Base-by-base conservation (phyloP, 23 red algal species). In the Gracilaria domingensis region DNA sequence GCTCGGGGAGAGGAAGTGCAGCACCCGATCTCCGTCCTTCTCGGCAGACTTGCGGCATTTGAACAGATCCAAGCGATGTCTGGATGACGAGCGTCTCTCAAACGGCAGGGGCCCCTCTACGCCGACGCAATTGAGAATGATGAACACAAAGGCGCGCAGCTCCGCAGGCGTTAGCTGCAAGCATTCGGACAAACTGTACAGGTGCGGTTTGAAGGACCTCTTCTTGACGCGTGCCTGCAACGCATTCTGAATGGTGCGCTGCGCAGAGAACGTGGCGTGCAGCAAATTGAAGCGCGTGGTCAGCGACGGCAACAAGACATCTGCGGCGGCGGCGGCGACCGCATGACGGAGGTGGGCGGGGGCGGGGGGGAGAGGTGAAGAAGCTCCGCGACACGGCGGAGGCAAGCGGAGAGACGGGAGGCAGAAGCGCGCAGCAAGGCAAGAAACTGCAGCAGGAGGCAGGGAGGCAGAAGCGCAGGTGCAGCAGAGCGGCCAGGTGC, bases 101-200 rank as follows among this genome's bases (percentile, higher is more conserved):
- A 62, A 75, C 17, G 88, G 73, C 18, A 57, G 62, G 9, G 88
- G 88, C 4, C 66, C 88, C 44, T 92, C 76, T 44, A 92, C 64
- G 45, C 88, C 88, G 38, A 65, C 71, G 69, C 89, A 92, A 34
- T 51, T 83, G 47, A 92, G 89, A 26, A 92, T 66, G 53, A 92
- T 92, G 62, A 84, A 92, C 14, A 84, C 73, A 28, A 83, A 92
- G 38, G 79, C 89, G 65, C 89, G 89, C n/a, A 84, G 53, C 69
- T 92, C 89, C 24, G 24, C 18, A 4, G 40, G 40, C 1, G 34
- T 42, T 0, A 83, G 66, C 28, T 76, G 62, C 42, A 92, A 38
- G 28, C 73, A 64, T 0, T 92, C 62, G 17, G 79, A 58, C 28
- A 92, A 34, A 13, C 89, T 79, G 69, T 92, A 92, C 89, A 84